These are phyloP conservation scores for Metarhizium album DNA, from an alignment of 2,329 filamentous ascomycete genomes.

Conservation along the genomic window DNA sequence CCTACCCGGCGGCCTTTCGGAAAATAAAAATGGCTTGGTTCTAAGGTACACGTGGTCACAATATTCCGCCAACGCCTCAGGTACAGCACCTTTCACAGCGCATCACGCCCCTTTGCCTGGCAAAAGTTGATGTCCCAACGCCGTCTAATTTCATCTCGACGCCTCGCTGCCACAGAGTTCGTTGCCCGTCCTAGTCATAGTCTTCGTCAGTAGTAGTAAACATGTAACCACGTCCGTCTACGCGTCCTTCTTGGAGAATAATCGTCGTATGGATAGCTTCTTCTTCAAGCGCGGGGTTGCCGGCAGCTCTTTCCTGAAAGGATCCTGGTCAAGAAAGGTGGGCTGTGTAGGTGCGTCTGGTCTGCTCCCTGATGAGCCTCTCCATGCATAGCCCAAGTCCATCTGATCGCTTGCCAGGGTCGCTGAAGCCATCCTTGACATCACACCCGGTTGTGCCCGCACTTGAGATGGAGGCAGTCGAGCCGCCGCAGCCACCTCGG, in stretches of 20 bases:
- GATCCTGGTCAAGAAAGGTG: conserved; percentile 5
- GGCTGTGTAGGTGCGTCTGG: not conserved
- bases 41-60: not conserved
- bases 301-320: conserved; percentile 4
- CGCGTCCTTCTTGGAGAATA: conserved; percentile 8
- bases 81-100: not conserved
- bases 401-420: not conserved
- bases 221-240: not conserved
- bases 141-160: not conserved
- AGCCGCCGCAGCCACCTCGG: not conserved
- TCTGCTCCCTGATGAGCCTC: not conserved
- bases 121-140: not conserved
- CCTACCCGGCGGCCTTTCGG: no score
- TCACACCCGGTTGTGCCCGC: not conserved
- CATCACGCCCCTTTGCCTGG: not conserved
- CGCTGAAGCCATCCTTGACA: not conserved
- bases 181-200: not conserved
- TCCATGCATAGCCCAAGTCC: not conserved
- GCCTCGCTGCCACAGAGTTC: not conserved
- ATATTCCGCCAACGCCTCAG: not conserved
- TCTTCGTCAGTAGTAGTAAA: not conserved
- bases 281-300: conserved; percentile 7
- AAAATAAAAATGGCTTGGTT: not conserved
- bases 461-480: conserved; percentile 1
- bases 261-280: conserved; percentile 13